Base-by-base conservation (phyloP, 2,329 filamentous ascomycete species). In the Colletotrichum sp. region DNA sequence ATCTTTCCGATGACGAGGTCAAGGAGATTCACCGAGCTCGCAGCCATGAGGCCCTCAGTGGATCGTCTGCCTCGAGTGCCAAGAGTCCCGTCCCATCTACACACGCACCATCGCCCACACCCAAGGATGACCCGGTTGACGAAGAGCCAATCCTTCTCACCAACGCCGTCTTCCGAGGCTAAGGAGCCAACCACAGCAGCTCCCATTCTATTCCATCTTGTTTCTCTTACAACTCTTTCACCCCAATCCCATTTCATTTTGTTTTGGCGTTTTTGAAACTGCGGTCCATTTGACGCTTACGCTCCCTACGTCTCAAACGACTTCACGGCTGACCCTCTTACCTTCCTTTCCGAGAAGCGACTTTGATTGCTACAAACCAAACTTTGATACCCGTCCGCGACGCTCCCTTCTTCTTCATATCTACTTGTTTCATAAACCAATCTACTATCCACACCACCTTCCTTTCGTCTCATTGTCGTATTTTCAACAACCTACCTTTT, bases 1-100 rank as follows among this genome's bases (percentile, higher is more conserved):
- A 71, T 78, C 76, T 80, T 32, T 80, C 82, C 13, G 84, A 85
- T 6, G 81, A 83, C 28, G 85, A 88, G 76, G 83, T 83, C 32
- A 87, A 80, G 62, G 83, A 86, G 62, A 80, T 89, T 24, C 86
- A 90, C 77, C 87, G 88, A 16, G 85, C 89, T 60, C 86, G 82
- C 63, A 92, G 90, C 82, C 87, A 90, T 64, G 89, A 91, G 77
- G 82, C 87, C 64, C 84, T 92, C 59, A 87, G 83, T 39, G 86
- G 86, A 78, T 80, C 21, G 78, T 82, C 32, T 30, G 57, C 63
- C 24, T 39, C 71, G 26, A 64, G 83, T 80, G 74, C 78, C 71
- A 36, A 81, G 75, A 82, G 81, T 69, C 81, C 81, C 30, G 81
- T 83, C 26, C 79, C 81, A 32, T 80, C 81, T 59, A 80, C 81